A percentile compares a stretch with the other conserved stretches of the same genome.
These are phyloP conservation scores for Chimonanthus praecox DNA, from an alignment of 164 flowering plant species.

Conservation along the genomic window DNA sequence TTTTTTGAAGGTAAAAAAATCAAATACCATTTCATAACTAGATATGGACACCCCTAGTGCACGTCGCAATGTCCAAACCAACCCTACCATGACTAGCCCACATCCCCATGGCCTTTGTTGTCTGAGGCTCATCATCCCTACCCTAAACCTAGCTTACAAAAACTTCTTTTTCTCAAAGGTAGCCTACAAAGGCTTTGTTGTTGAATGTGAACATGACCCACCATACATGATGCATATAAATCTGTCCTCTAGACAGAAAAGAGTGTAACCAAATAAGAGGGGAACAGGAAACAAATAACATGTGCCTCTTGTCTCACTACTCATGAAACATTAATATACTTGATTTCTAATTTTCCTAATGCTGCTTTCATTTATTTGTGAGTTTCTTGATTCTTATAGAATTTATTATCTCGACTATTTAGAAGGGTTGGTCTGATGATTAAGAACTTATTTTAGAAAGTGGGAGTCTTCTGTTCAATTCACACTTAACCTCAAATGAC, in stretches of 20 bases:
- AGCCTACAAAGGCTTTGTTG: too few relatives aligned
- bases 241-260: background rate
- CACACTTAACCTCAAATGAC: background rate
- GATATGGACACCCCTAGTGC: background rate
- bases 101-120: background rate
- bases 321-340: background rate
- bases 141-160: background rate
- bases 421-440: too few relatives aligned
- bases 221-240: background rate
- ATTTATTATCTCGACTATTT: too few relatives aligned
- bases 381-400: too few relatives aligned
- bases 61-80: background rate
- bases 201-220: background rate
- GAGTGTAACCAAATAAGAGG: background rate
- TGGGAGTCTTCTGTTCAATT: background rate
- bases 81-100: background rate
- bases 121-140: background rate
- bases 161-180: background rate
- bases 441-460: too few relatives aligned
- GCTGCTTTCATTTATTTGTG: background rate
- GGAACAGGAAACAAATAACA: background rate
- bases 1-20: too few relatives aligned
- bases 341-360: background rate
- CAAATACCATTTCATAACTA: too few relatives aligned
- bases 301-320: background rate